Conservation (phyloP, 257 asterid species). For the Nicotiana sylvestris region DNA sequence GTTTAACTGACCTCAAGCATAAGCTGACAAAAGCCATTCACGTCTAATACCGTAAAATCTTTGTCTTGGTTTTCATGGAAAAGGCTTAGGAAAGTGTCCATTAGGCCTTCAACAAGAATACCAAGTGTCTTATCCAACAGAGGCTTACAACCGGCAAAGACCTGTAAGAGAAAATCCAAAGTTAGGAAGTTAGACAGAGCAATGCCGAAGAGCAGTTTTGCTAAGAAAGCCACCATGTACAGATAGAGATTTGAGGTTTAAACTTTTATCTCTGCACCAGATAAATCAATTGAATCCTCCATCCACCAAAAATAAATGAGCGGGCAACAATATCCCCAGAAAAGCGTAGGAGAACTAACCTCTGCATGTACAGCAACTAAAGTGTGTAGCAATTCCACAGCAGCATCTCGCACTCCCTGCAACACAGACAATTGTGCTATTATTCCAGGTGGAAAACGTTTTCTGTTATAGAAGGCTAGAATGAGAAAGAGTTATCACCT, state of each 20-base stretch:
- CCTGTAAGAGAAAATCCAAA: slow-evolving; percentile 42
- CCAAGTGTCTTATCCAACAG: slow-evolving; percentile 89
- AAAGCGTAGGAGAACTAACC: slow-evolving; percentile 40
- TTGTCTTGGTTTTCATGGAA: slow-evolving; percentile 59
- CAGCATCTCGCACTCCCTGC: slow-evolving; percentile 97
- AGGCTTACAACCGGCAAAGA: slow-evolving; percentile 92
- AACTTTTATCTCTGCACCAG: neutral
- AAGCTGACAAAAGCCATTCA: slow-evolving; percentile 92
- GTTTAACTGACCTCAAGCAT: slow-evolving; percentile 86
- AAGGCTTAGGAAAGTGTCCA: slow-evolving; percentile 81
- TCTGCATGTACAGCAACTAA: slow-evolving; percentile 95
- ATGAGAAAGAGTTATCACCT: slow-evolving; percentile 40
- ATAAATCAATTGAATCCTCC: neutral
- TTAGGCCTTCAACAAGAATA: slow-evolving; percentile 91
- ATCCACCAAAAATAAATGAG: neutral
- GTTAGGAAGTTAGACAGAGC: slow-evolving; percentile 5
- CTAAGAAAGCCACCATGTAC: neutral
- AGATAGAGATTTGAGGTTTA: neutral
- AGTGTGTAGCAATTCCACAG: slow-evolving; percentile 89
- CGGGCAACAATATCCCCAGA: neutral
- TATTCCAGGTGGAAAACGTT: slow-evolving; percentile 8
- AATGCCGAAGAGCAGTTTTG: neutral
- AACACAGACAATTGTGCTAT: slow-evolving; percentile 15
- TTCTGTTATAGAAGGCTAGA: neutral
- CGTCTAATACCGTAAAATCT: slow-evolving; percentile 73